Conservation (phyloP, 257 asterid genomes). For the Agastache rugosa region DNA sequence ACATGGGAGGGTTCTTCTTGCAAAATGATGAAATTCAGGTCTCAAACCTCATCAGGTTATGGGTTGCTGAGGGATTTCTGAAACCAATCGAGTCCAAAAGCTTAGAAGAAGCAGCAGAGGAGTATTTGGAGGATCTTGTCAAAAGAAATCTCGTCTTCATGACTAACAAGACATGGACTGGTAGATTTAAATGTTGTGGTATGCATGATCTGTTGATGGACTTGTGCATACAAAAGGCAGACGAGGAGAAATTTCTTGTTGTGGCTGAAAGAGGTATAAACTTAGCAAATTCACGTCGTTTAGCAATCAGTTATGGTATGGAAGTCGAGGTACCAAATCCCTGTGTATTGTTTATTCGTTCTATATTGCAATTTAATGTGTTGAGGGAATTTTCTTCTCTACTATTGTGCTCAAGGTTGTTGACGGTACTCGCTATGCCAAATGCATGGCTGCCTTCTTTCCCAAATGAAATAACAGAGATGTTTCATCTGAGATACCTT, state of each 20-base stretch:
- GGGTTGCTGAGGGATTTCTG: constrained; percentile 43
- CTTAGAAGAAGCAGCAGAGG: constrained; percentile 37
- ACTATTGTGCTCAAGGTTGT: not conserved
- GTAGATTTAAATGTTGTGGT: constrained; percentile 15
- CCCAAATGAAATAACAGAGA: constrained; percentile 16
- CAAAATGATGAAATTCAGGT: constrained; percentile 35
- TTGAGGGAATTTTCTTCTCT: not conserved
- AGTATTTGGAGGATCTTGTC: constrained; percentile 37
- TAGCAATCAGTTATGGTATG: not conserved
- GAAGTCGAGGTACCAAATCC: not conserved
- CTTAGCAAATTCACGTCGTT: not conserved
- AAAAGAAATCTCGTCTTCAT: constrained; percentile 35
- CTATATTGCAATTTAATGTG: not conserved
- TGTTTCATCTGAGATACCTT: constrained; percentile 24
- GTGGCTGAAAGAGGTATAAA: not conserved
- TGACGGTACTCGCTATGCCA: not conserved
- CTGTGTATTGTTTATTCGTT: not conserved
- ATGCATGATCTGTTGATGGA: constrained; percentile 38
- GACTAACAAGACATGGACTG: constrained; percentile 23
- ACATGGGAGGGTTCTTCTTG: constrained; percentile 30
- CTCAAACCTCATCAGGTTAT: constrained; percentile 26
- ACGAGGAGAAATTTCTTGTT: constrained; percentile 5
- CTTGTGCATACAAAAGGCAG: constrained; percentile 20
- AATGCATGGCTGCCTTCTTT: not conserved
- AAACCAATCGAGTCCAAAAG: constrained; percentile 8